Base-by-base conservation (phyloP, 768 basidiomycete species). In the Hemileccinum rubropunctum region DNA sequence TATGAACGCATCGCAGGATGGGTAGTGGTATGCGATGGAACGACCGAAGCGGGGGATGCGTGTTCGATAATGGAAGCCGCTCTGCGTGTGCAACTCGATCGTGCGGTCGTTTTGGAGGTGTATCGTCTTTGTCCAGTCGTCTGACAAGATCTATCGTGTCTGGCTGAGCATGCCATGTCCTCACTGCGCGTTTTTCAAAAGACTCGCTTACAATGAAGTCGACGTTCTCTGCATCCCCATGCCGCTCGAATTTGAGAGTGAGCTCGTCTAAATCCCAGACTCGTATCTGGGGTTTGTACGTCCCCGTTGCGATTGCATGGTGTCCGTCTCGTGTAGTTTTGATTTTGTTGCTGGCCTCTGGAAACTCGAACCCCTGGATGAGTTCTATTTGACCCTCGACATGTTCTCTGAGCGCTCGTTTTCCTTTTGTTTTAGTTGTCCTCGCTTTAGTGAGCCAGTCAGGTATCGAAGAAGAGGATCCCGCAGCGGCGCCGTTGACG, bases 111-210 rank as follows among this genome's bases (percentile, higher is more conserved):
- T 86, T 77, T 98, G 97, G 2, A 99, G 79, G 66, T 97, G 94
- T 54, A 98, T 78, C n/a, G 91, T 86, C 67, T 98, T 98, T 7
- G 95, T 98, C 95, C 95, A 98, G 75, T 98, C 95, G 62, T 95
- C 90, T 1, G 95, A 98, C 8, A 98, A 77, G 59, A 92, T 86
- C 94, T 97, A 69, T 7, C 52, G 34, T 39, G 13, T 23, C 34
- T 34, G 35, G 12, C 36, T 53, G 46, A 55, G 50, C 36, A 30
- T 35, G 14, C 21, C 33, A 6, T 23, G 23, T 23, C 28, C 28
- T 30, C 4, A 2, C 28, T 9, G 28, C 11, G 32, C 14, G 30
- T 36, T 14, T 41, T 32, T n/a, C 34, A 42, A 56, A 51, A 26
- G 64, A 81, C 76, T 76, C 69, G 88, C 94, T 80, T 73, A 97